phyloP scores from a whole-genome alignment of 306 rosid genomes.

The Cotoneaster glaucophyllus region DNA sequence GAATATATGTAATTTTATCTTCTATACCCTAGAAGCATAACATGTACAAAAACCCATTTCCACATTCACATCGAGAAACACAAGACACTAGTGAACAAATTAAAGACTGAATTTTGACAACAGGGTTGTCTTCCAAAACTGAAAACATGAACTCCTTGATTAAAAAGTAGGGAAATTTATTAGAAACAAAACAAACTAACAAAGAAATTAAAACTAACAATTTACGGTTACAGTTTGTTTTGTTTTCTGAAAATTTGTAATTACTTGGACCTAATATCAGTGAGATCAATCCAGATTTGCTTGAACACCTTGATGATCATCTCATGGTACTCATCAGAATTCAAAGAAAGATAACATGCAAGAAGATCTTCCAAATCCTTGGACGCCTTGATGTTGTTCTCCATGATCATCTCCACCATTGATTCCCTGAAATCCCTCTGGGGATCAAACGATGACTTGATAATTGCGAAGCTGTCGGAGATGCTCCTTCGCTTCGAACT shows the following conservation, averaged over 20 bases:
- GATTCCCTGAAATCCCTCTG: conserved; percentile 85
- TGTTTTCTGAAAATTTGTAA: not conserved
- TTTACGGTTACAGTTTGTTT: conserved; percentile 3
- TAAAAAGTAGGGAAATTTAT: conserved; percentile 1
- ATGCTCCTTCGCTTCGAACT: conserved; percentile 41
- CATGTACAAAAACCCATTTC: conserved; percentile 8
- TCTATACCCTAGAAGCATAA: not conserved
- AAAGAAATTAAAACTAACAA: not conserved
- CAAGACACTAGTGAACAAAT: not conserved
- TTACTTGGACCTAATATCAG: conserved; percentile 32
- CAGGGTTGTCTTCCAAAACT: not conserved
- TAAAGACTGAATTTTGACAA: conserved; percentile 5
- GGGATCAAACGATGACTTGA: conserved; percentile 78
- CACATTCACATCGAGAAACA: not conserved
- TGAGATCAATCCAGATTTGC: conserved; percentile 93
- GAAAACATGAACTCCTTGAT: not conserved
- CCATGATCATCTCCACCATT: conserved; percentile 95
- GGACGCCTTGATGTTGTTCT: conserved; percentile 72
- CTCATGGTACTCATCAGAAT: conserved; percentile 89
- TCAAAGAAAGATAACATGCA: conserved; percentile 82
- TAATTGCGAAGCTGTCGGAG: conserved; percentile 65
- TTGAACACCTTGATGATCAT: conserved; percentile 87
- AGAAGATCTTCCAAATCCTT: conserved; percentile 96
- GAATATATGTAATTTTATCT: not conserved
- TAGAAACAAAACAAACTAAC: not conserved